A percentile compares a stretch with the other conserved stretches of the same genome.
These are phyloP conservation scores for Brasenia schreberi DNA, from an alignment of 164 flowering plant genomes.

Conservation along the genomic window DNA sequence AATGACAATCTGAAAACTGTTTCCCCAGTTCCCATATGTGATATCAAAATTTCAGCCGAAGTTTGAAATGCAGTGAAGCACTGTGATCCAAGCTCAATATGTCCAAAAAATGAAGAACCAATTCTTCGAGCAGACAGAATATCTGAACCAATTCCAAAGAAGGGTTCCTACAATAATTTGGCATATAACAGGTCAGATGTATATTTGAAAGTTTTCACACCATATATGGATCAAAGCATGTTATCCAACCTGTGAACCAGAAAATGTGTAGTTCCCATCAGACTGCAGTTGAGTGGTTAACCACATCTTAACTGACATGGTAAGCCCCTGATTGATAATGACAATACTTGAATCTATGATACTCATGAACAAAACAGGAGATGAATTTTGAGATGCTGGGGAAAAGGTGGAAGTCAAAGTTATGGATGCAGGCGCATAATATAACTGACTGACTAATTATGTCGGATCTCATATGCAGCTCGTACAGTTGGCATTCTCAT, in stretches of 20 bases:
- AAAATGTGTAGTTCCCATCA: constrained; percentile 95
- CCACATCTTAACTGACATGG: constrained; percentile 92
- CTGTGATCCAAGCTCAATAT: constrained; percentile 71
- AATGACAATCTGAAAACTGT: constrained; percentile 85
- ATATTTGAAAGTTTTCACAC: no score
- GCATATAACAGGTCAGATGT: not conserved
- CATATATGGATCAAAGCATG: not conserved
- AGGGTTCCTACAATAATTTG: constrained; percentile 66
- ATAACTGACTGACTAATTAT: no score
- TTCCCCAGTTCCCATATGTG: constrained; percentile 95
- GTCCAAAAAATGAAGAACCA: constrained; percentile 79
- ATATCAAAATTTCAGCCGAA: constrained; percentile 68
- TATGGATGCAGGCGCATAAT: constrained; percentile 91
- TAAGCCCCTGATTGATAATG: constrained; percentile 60
- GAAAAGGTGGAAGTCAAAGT: constrained; percentile 62
- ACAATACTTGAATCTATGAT: constrained; percentile 61
- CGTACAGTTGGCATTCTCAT: no score
- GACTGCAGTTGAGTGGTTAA: constrained; percentile 89
- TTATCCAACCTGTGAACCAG: constrained; percentile 21
- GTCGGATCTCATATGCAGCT: no score
- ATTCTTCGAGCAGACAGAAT: constrained; percentile 73
- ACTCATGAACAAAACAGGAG: constrained; percentile 52
- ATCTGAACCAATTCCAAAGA: constrained; percentile 93
- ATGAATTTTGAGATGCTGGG: constrained; percentile 32
- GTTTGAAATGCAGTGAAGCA: constrained; percentile 76